A percentile compares a stretch with the other conserved stretches of the same genome.
Conservation (phyloP, 345 rosid species). For the Rhizophora apiculata region DNA sequence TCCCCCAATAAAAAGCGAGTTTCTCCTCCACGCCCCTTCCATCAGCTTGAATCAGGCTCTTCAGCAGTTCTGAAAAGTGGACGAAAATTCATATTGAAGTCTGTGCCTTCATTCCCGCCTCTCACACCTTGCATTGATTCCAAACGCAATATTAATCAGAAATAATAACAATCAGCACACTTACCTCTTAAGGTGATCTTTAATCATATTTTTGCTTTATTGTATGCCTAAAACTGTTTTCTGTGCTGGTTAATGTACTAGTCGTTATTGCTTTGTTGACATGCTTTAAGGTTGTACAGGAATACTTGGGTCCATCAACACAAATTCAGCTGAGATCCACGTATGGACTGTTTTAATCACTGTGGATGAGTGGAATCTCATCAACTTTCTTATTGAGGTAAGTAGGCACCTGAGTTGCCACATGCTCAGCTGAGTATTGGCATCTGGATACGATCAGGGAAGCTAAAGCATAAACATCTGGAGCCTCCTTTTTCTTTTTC, state of each 20-base stretch:
- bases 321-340: not conserved
- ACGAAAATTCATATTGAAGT: conserved; percentile 50
- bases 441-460: not conserved
- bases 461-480: not conserved
- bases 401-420: not conserved
- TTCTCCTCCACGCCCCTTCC: conserved; percentile 42
- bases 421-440: not conserved
- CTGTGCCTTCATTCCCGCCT: conserved; percentile 57
- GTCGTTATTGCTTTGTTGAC: not conserved
- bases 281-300: not conserved
- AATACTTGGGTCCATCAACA: not conserved
- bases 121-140: conserved; percentile 44
- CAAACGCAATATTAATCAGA: conserved; percentile 19
- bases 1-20: conserved; percentile 56
- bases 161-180: conserved; percentile 11
- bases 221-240: not conserved
- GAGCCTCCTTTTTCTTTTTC: not conserved
- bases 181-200: conserved; percentile 13
- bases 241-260: not conserved
- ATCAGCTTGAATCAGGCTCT: conserved; percentile 32
- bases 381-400: not conserved
- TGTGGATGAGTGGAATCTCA: not conserved
- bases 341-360: too few relatives aligned
- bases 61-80: conserved; percentile 46
- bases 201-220: not conserved